Base-by-base conservation (phyloP, 768 basidiomycete genomes). In the Leccinum obscurum region DNA sequence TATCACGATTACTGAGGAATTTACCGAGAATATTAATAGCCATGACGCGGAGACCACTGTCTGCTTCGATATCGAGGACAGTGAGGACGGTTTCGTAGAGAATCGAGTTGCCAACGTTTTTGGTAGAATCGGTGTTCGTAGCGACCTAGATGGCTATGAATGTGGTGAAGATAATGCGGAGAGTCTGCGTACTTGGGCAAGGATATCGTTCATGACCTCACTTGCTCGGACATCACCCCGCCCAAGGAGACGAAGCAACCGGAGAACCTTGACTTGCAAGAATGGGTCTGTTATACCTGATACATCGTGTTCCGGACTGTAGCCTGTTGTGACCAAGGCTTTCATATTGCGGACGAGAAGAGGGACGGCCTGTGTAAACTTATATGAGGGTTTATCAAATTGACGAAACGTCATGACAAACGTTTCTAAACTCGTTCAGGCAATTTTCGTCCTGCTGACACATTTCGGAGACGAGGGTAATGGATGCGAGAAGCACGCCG, bases 1-100 rank as follows among this genome's bases (percentile, higher is more conserved):
- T 99, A 71, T 99, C 97, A 35, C 93, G 83, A 76, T 99, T 99
- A 72, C 92, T 89, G 71, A 99, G 78, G 78, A 98, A 98, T 76
- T 98, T 98, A 57, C 97, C 97, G 35, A 99, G 83, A 59, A 98
- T 98, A 72, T 99, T 99, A 75, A 99, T 99, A 0, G 97, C 97
- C 97, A 99, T 98, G 50, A 98, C 95, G 2, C 97, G 88, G 22
- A 99, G 78, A 20, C 95, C 94, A 46, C 86, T 90, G 72, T 99
- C 97, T 11, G 97, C 95, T 69, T 99, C 95, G 62, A 98, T 98
- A 65, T 99, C 96, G 52, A 99, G 81, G 17, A 99, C 89, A 1
- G 95, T 94, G 63, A 98, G 81, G 6, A 98, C 96, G 0, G 96
- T 96, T 77, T 99, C 97, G 73, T 99, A 99, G 34, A 99, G 76